Conservation (phyloP, 768 basidiomycete genomes). For the Tricholomella constricta region DNA sequence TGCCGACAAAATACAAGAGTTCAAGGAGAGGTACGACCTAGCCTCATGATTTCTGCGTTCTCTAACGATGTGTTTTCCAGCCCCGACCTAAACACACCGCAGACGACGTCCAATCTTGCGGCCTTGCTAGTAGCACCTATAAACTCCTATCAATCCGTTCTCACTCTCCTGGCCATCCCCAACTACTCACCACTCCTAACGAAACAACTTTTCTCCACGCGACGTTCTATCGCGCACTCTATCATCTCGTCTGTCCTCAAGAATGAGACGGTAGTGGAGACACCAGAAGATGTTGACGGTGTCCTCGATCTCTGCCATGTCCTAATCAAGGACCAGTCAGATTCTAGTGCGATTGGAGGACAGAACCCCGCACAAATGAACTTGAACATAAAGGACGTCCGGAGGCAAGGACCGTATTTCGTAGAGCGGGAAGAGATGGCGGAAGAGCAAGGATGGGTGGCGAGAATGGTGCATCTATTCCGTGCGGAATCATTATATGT, state of each 20-base stretch:
- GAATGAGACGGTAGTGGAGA: conserved; percentile 94
- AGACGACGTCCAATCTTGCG: conserved; percentile 89
- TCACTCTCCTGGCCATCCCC: conserved; percentile 95
- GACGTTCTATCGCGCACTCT: conserved; percentile 92
- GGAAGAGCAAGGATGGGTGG: conserved; percentile 99
- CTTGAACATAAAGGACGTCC: conserved; percentile 43
- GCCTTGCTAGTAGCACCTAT: conserved; percentile 92
- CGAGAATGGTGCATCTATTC: conserved; percentile 97
- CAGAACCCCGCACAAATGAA: conserved; percentile 35
- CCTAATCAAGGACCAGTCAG: conserved; percentile 82
- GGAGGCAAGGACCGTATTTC: conserved; percentile 60
- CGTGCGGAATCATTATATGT: conserved; percentile 80
- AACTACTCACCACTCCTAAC: conserved; percentile 82
- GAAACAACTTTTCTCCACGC: conserved; percentile 86
- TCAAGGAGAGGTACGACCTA: conserved; percentile 62
- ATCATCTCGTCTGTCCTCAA: conserved; percentile 93
- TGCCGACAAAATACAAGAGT: conserved; percentile 82
- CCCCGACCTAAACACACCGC: conserved; percentile 84
- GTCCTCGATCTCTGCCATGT: conserved; percentile 93
- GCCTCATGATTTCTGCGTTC: neutral
- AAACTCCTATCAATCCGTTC: conserved; percentile 93
- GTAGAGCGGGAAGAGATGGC: conserved; percentile 89
- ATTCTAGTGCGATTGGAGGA: conserved; percentile 38
- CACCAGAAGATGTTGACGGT: conserved; percentile 91
- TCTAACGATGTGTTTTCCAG: conserved; percentile 37